A percentile compares a stretch with the other conserved stretches of the same genome.
Evolutionary conservation across 139 green algal species (phyloP).

Genomic region (Chlamydomonas sp.): DNA sequence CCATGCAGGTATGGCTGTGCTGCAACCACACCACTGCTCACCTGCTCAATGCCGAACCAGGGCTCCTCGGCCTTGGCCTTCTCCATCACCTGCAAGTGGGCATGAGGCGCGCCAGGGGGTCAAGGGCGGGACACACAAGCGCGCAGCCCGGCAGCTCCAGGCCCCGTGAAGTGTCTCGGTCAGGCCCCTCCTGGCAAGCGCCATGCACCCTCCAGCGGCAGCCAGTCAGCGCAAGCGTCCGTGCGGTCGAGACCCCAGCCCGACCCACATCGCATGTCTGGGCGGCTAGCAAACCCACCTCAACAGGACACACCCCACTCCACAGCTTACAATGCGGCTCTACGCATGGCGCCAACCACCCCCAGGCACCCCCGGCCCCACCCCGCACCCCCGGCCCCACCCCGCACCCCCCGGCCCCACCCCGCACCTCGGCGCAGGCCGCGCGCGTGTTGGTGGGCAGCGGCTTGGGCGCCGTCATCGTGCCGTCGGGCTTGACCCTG

Average conservation of each 20-base stretch:
- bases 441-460: conserved; percentile 95
- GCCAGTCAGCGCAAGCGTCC: no score
- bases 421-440: conserved; percentile 63
- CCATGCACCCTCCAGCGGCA: no score
- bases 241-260: no score
- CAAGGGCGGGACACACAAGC: neutral
- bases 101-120: neutral
- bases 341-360: neutral
- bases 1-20: neutral
- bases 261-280: no score
- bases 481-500: conserved; percentile 71
- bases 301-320: no score
- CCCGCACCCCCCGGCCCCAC: neutral
- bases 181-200: no score
- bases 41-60: conserved; percentile 97
- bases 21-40: neutral
- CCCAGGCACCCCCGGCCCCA: no score
- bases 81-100: conserved; percentile 53
- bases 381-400: no score
- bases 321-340: neutral
- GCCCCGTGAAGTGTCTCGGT: no score
- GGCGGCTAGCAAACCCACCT: no score
- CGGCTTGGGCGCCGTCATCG: conserved; percentile 66
- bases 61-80: conserved; percentile 81
- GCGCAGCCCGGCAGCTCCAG: no score